phyloP scores from a whole-genome alignment of 163 green algal species.

The Coccomyxa subellipsoidea region DNA sequence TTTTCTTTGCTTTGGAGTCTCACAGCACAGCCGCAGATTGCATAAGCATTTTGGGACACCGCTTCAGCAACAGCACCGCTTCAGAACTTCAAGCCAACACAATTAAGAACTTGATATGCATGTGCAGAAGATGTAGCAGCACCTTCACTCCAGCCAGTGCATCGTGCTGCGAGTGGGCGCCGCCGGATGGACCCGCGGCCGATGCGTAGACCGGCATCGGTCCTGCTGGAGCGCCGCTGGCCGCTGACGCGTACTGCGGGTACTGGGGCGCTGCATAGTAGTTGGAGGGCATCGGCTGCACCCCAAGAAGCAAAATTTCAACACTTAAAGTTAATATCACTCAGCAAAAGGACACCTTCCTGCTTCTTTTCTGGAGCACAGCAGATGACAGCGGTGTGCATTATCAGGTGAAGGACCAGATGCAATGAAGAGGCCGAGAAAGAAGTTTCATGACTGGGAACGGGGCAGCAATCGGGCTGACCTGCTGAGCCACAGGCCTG shows the following conservation, averaged over 20 bases:
- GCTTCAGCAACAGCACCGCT: too few species aligned
- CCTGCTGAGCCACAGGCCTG: not conserved
- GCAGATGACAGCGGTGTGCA: not conserved
- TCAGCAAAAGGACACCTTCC: not conserved
- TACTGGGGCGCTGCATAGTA: constrained; percentile 19
- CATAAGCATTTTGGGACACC: too few species aligned
- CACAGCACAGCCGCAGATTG: not conserved
- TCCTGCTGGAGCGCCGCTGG: not conserved
- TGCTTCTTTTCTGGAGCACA: not conserved
- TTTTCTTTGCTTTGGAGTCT: not conserved
- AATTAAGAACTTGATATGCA: not conserved
- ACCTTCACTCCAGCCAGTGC: constrained; percentile 17
- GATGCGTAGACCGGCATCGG: not conserved
- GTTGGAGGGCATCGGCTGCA: not conserved
- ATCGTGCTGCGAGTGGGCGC: not conserved
- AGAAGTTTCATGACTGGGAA: not conserved
- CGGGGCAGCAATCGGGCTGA: not conserved
- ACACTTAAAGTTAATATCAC: not conserved
- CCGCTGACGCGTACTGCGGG: not conserved
- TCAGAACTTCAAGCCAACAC: too few species aligned
- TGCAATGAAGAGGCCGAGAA: not conserved
- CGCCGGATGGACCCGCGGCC: not conserved
- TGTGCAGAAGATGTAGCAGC: not conserved
- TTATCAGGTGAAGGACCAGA: not conserved
- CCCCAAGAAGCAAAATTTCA: not conserved